Base-by-base conservation (phyloP, 2,329 filamentous ascomycete species). In the Talaromyces amestolkiae region DNA sequence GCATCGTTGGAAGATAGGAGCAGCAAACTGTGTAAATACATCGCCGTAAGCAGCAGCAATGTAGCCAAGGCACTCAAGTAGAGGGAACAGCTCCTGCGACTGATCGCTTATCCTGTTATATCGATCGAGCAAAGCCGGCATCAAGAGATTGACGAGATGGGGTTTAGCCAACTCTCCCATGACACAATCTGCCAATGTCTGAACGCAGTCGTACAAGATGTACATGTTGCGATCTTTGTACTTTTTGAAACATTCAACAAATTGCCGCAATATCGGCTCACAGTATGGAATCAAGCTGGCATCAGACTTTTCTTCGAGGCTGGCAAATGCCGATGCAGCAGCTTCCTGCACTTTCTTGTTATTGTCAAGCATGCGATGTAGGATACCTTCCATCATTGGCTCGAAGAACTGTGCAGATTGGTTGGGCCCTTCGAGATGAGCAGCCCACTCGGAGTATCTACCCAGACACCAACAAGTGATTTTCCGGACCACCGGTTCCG, bases 141-240 rank as follows among this genome's bases (percentile, higher is more conserved):
- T 98, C 66, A 99, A 84, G 70, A 92, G 85, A 68, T 90, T 86
- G 47, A 93, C 88, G n/a, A 97, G 86, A 61, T 93, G 87, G 7
- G 90, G 90, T 67, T 87, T 85, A n/a, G 92, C 90, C 69, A 99
- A 83, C 39, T 90, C 87, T 7, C 89, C 88, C 11, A 92, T 93
- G 63, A 98, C 90, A 73, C 92, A 90, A 77, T 99, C 95, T 3
- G 95, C 95, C 65, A 99, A 83, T 0, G 95, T 99, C 80, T 99
- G 95, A 39, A 99, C 92, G 77, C 95, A 98, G 80, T 99, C 95
- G 81, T 99, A 99, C 39, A 99, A 86, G 63, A 98, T 96, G 81
- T 96, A 97, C 88, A 98, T 97, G 81, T 99, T 99, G 73, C 92
- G 90, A 78, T 98, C 94, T 84, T 99, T 98, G 86, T 98, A 99